Base-by-base conservation (phyloP, 2,329 filamentous ascomycete genomes). In the Davidsoniella eucalypti region DNA sequence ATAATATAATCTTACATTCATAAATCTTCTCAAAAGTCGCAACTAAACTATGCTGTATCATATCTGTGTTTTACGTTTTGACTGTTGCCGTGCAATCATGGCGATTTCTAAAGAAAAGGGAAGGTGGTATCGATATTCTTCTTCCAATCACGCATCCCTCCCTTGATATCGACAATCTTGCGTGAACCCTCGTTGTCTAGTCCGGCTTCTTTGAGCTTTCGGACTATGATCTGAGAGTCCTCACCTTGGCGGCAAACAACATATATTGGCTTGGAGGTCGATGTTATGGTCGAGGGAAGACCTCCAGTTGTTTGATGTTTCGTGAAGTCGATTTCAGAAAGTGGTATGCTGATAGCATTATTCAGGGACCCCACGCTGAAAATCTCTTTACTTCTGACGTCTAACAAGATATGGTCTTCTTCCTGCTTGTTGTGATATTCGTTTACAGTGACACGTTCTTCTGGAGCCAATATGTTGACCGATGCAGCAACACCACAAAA, bases 301-400 rank as follows among this genome's bases (percentile, higher is more conserved):
- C 12, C 12, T 12, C 29, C 29, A 33, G 8, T 33, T 33, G 8
- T 33, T 33, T 9, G 8, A 33, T 33, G 8, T 12, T 33, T 33
- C 29, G 29, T 33, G 6, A 33, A 33, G 29, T 33, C 82, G 58
- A 82, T 84, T 0, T 78, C 58, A 21, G 64, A 60, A 4, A 69
- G 62, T 0, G 67, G 84, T 1, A 87, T 62, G 57, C 87, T 95
- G 47, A 93, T 65, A 23, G 85, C 86, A 0, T 83, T 83, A 0
- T 78, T 69, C 6, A 98, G 69, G 54, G 72, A 79, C 55, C 82
- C 87, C 42, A 96, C 79, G 14, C 83, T 81, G 56, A 85, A 95
- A 54, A 94, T 86, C 25, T 87, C 84, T 58, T 78, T 78, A 57
- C 94, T 87, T 2, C 92, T 73, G 1, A 94, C 87, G 56, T 96